Base-by-base conservation (phyloP, 768 basidiomycete genomes). In the Tephrocybe sp. region DNA sequence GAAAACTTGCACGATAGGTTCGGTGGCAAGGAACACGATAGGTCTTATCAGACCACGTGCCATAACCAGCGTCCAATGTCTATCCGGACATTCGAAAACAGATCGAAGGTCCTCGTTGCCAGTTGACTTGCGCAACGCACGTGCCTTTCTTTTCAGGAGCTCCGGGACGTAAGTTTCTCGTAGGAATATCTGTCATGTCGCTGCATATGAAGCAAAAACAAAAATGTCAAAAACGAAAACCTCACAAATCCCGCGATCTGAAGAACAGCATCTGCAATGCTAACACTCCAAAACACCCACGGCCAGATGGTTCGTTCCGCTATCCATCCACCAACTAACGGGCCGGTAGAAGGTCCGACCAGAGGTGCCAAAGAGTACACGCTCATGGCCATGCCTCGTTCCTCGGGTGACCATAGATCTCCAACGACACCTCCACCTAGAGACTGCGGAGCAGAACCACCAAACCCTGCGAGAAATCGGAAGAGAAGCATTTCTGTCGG, bases 1-100 rank as follows among this genome's bases (percentile, higher is more conserved):
- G 39, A 84, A 70, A 1, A 83, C 64, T 59, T 82, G 83, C 30
- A 86, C 71, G 53, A 86, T 83, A 3, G 81, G 84, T 60, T 86
- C 83, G 18, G 64, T 69, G 1, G 42, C 53, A 40, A 84, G 78
- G 34, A 87, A 68, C 6, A 64, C 63, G 58, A 88, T 76, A 0
- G 86, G 86, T 31, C 83, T 76, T 18, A 76, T 50, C 52, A 88
- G 68, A 1, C 82, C 70, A 42, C 70, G 73, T 3, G 53, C 54
- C 57, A 86, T 61, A 31, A 82, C 63, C 1, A 61, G 49, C 52
- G 64, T 65, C 75, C 73, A 79, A 25, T 71, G 68, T 47, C 73
- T 65, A 54, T 65, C 61, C 23, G 63, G 55, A 30, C 63, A 61
- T 38, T 78, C 73, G 44, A 69, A 79, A 8, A 69, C 54, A 1